These are phyloP conservation scores for Amphicarpaea edgeworthii DNA, from an alignment of 306 rosid species.

Conservation along the genomic window DNA sequence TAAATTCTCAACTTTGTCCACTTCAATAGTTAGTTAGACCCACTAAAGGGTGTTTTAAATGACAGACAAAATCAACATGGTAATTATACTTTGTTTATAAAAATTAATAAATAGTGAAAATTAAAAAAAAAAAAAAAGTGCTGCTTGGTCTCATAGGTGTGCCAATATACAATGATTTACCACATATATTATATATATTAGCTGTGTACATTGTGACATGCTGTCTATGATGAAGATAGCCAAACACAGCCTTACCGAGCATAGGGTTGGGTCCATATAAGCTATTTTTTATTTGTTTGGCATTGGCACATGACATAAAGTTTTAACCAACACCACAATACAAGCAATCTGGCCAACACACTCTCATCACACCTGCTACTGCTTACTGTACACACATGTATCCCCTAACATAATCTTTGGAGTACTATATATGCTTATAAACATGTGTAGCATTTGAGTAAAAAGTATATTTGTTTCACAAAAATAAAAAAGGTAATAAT, in stretches of 20 bases:
- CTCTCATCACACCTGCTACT: conserved; percentile 18
- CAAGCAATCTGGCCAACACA: conserved; percentile 41
- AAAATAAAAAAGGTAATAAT: too few relatives aligned
- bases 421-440: background rate
- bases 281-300: conserved; percentile 8
- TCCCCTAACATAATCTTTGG: conserved; percentile 10
- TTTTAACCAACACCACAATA: conserved; percentile 56
- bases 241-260: background rate
- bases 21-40: conserved; percentile 1
- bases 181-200: conserved; percentile 40
- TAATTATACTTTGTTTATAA: background rate
- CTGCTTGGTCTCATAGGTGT: background rate
- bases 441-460: background rate
- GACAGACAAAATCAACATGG: background rate
- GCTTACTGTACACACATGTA: too few relatives aligned
- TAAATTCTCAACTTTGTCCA: background rate
- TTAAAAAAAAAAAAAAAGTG: background rate
- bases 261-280: conserved; percentile 51
- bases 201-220: conserved; percentile 53
- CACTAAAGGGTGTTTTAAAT: background rate
- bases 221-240: conserved; percentile 55
- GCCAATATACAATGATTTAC: conserved; percentile 39
- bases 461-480: too few relatives aligned
- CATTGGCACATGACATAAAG: conserved; percentile 53
- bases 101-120: background rate